Evolutionary conservation across 1,284 basidiomycete species (phyloP).

Genomic region (Ceratobasidium sp.): DNA sequence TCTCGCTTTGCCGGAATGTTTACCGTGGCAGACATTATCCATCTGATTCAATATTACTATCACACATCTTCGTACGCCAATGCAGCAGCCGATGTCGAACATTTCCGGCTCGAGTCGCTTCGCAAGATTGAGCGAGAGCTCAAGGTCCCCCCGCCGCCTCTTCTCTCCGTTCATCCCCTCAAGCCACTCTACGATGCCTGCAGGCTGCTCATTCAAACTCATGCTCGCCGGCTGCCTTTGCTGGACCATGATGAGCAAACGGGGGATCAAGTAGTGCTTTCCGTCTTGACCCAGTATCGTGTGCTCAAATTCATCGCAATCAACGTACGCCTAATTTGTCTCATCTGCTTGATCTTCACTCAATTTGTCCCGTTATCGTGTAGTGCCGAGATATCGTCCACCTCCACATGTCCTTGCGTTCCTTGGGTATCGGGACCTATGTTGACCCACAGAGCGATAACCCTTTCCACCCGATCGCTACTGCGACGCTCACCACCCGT

Average conservation of each 20-base stretch:
- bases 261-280: conserved; percentile 94
- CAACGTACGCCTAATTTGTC: conserved; percentile 74
- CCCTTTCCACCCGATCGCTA: conserved; percentile 90
- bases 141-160: conserved; percentile 91
- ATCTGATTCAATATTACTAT: conserved; percentile 97
- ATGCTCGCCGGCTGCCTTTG: conserved; percentile 93
- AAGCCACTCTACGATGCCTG: conserved; percentile 93
- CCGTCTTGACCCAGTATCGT: conserved; percentile 96
- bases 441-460: conserved; percentile 69
- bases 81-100: conserved; percentile 92
- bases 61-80: conserved; percentile 87
- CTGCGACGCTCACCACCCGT: conserved; percentile 90
- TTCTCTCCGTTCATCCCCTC: conserved; percentile 89
- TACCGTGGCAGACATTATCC: conserved; percentile 95
- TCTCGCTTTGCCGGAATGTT: conserved; percentile 96
- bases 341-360: conserved; percentile 25
- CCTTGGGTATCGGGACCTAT: conserved; percentile 94
- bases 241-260: conserved; percentile 96
- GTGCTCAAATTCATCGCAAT: conserved; percentile 99
- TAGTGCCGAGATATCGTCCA: conserved; percentile 78
- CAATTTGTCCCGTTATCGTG: conserved; percentile 61
- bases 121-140: conserved; percentile 95
- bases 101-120: conserved; percentile 87
- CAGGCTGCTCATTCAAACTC: conserved; percentile 92
- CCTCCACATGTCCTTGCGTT: conserved; percentile 83